Percentiles rank a stretch among this genome's conserved stretches.
phyloP scores from a whole-genome alignment of 257 asterid species.

The Solanum piurae region DNA sequence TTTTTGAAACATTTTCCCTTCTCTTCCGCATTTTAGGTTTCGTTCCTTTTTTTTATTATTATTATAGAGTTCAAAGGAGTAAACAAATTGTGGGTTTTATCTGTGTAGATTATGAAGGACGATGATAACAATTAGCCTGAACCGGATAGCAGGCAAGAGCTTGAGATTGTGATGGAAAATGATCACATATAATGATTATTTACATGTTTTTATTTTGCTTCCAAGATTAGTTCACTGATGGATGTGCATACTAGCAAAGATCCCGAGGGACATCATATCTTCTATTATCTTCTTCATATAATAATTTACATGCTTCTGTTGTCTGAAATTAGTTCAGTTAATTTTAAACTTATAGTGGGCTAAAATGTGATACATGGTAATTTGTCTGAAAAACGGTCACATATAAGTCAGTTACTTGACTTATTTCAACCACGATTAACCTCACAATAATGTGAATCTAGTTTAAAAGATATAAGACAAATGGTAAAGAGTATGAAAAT shows the following conservation, averaged over 20 bases:
- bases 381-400: background rate
- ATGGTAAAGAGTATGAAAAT: background rate
- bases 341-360: background rate
- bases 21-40: background rate
- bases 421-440: background rate
- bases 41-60: background rate
- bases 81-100: background rate
- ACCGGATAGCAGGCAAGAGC: slow-evolving; percentile 98
- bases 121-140: slow-evolving; percentile 95
- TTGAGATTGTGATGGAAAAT: slow-evolving; percentile 94
- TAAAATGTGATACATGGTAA: background rate
- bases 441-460: background rate
- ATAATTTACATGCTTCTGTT: background rate
- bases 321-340: background rate
- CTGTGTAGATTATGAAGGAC: slow-evolving; percentile 76
- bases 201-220: slow-evolving; percentile 35
- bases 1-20: background rate
- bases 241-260: slow-evolving; percentile 90
- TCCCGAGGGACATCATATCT: slow-evolving; percentile 84
- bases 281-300: slow-evolving; percentile 95
- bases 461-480: background rate
- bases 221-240: slow-evolving; percentile 94
- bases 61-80: background rate
- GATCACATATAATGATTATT: slow-evolving; percentile 48
- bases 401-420: background rate